These are phyloP conservation scores for Russula sp. DNA, from an alignment of 768 basidiomycete species.

Conservation along the genomic window DNA sequence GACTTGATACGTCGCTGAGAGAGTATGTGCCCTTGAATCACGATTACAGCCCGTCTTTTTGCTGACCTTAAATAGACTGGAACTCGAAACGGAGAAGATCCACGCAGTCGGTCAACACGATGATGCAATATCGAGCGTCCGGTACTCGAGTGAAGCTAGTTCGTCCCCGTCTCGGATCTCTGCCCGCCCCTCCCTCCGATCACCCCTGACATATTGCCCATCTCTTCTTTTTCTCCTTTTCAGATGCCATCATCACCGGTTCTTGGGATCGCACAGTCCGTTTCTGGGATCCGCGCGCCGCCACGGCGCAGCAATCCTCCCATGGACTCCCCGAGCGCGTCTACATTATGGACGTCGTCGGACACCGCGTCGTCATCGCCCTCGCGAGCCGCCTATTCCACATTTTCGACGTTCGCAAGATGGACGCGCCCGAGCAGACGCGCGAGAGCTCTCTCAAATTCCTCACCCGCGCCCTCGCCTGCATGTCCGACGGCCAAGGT, in stretches of 20 bases:
- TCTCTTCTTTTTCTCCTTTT: background rate
- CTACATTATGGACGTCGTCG: constrained; percentile 74
- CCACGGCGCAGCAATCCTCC: constrained; percentile 48
- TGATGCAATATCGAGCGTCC: constrained; percentile 72
- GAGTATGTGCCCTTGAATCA: constrained; percentile 46
- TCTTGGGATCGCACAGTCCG: constrained; percentile 90
- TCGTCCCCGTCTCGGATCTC: too few species aligned
- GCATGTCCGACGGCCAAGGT: constrained; percentile 93
- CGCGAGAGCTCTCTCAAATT: constrained; percentile 93
- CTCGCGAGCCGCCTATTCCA: constrained; percentile 90
- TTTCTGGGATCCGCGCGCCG: constrained; percentile 78
- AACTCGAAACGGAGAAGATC: constrained; percentile 66
- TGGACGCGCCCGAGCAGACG: constrained; percentile 66
- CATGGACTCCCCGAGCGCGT: constrained; percentile 74
- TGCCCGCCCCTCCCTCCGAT: too few species aligned
- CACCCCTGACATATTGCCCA: too few species aligned
- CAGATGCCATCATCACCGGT: constrained; percentile 72
- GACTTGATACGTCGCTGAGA: constrained; percentile 75
- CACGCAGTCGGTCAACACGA: constrained; percentile 73
- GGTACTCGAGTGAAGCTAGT: constrained; percentile 54
- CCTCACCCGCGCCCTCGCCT: constrained; percentile 85
- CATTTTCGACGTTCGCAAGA: too few species aligned
- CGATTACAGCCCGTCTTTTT: background rate
- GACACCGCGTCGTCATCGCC: constrained; percentile 77
- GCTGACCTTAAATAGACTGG: constrained; percentile 47